phyloP scores from a whole-genome alignment of 2,329 filamentous ascomycete genomes.

The Penicillium sp. region DNA sequence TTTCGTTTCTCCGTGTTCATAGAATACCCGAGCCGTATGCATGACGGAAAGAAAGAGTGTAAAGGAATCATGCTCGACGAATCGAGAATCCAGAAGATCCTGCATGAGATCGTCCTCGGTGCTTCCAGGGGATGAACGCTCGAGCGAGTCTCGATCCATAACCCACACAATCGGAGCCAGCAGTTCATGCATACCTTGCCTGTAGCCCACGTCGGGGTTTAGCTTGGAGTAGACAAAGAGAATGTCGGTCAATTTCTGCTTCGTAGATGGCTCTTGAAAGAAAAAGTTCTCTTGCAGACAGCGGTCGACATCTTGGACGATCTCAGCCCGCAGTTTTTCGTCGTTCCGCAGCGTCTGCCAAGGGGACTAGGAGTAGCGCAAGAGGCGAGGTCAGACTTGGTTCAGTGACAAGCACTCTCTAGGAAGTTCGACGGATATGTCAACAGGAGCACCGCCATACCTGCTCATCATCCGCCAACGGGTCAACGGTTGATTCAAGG shows the following conservation, averaged over 20 bases:
- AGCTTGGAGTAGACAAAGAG: conserved; percentile 93
- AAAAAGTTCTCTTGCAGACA: conserved; percentile 85
- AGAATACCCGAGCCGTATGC: conserved; percentile 80
- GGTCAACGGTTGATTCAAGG: conserved; percentile 68
- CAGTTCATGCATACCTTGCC: conserved; percentile 98
- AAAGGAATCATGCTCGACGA: conserved; percentile 86
- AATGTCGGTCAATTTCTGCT: conserved; percentile 77
- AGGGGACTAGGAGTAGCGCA: conserved; percentile 61
- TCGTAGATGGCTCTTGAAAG: conserved; percentile 73
- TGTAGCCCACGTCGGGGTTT: conserved; percentile 79
- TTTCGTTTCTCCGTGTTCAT: conserved; percentile 59
- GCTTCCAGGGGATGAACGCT: conserved; percentile 34
- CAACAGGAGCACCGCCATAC: conserved; percentile 36
- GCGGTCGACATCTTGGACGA: conserved; percentile 87
- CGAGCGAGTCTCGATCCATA: conserved; percentile 72
- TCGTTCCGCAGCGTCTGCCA: conserved; percentile 85
- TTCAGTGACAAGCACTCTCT: too few relatives aligned
- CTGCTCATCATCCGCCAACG: conserved; percentile 73
- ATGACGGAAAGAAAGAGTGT: conserved; percentile 79
- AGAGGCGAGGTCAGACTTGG: conserved; percentile 16
- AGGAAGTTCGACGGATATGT: too few relatives aligned
- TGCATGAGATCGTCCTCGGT: conserved; percentile 51
- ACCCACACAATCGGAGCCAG: conserved; percentile 84
- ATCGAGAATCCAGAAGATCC: conserved; percentile 63
- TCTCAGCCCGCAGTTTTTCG: conserved; percentile 77